Base-by-base conservation (phyloP, 108 stramenopile species). In the Licmophora abbreviata region DNA sequence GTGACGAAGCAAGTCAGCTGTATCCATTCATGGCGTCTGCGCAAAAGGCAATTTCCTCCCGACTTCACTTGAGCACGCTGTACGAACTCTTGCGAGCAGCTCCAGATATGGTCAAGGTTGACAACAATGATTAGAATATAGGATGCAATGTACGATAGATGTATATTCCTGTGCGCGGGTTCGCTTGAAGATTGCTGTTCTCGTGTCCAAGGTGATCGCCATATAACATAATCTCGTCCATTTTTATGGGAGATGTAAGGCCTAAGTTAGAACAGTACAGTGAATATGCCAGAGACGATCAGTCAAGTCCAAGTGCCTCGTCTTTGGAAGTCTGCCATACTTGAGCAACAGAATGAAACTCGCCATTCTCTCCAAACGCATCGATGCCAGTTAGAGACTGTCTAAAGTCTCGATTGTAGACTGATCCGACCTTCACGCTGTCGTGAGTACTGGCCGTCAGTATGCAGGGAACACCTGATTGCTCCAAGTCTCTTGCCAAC, bases 341-440 rank as follows among this genome's bases (percentile, higher is more conserved):
- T 56, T 78, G 66, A 17, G 76, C 90, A 24, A 83, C 37, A 12
- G 86, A 72, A 61, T 92, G 90, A 56, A 88, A 92, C 63, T 92
- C 90, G 32, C 90, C 90, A 58, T 68, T 48, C 37, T 92, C 90
- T 11, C 90, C 90, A 71, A 92, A 92, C 9, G 59, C 72, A 63
- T 92, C 90, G 17, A 79, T 56, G 27, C 49, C 63, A n/a, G 42
- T 28, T 7, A 73, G 18, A 18, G 22, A 32, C 27, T 69, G 29
- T 30, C 51, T 56, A 0, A 92, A 62, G 14, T 60, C 34, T 52
- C 58, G 57, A 22, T 51, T 44, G 52, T 77, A 92, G 6, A 53
- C 1, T 27, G 49, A 63, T 21, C 85, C 90, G 33, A 71, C 66
- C 17, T 35, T 30, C 15, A 82, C 61, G 23, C 60, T 51, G 30